Evolutionary conservation across 139 green algal genomes (phyloP).

Genomic region (Micractinium conductrix): DNA sequence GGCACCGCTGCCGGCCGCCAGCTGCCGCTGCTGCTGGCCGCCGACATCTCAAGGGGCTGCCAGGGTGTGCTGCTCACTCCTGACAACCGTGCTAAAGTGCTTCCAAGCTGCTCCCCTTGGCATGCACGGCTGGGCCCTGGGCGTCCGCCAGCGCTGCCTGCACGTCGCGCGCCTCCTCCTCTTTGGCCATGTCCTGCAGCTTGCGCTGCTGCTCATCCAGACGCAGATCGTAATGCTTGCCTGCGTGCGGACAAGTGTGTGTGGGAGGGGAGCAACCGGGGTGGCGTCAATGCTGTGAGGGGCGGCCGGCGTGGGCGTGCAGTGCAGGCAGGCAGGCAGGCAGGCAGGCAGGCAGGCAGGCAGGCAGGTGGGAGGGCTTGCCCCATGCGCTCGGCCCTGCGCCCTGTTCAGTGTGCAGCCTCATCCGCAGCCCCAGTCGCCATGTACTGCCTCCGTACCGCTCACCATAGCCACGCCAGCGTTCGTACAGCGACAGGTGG

Average conservation of each 20-base stretch:
- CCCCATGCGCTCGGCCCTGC: neutral
- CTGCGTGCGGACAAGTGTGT: neutral
- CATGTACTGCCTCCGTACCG: too few species aligned
- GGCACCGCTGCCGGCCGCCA: too few species aligned
- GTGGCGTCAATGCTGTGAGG: too few species aligned
- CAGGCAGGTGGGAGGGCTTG: neutral
- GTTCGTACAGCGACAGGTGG: constrained; percentile 11
- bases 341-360: neutral
- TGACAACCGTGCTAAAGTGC: too few species aligned
- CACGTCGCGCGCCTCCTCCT: neutral
- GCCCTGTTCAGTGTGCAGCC: neutral
- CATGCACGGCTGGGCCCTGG: too few species aligned
- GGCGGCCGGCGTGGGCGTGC: too few species aligned
- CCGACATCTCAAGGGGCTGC: too few species aligned
- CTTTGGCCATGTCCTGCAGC: constrained; percentile 5
- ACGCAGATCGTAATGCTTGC: neutral
- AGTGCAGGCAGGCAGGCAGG: neutral
- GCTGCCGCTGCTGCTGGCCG: too few species aligned
- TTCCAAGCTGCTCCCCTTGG: too few species aligned
- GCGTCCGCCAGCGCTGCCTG: neutral
- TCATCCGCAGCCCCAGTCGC: neutral
- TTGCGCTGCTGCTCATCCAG: constrained; percentile 15
- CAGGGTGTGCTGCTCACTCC: too few species aligned
- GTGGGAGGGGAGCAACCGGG: too few species aligned
- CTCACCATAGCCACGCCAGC: constrained; percentile 22